phyloP scores from a whole-genome alignment of 2,329 filamentous ascomycete species.

The Bipolaris bicolor region DNA sequence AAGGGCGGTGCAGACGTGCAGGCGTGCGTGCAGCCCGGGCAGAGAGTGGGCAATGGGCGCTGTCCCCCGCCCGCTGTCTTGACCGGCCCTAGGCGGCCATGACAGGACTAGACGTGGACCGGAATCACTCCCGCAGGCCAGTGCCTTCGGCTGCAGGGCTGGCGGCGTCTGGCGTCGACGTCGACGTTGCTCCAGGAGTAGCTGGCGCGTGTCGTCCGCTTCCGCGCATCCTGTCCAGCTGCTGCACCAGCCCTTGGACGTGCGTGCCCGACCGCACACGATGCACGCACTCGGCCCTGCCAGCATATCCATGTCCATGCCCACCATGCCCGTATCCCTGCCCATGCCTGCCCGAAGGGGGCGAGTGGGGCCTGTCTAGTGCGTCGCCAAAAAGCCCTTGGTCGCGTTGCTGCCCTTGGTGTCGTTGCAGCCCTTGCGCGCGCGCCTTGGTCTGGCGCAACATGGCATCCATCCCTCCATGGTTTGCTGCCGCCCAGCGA shows the following conservation, averaged over 20 bases:
- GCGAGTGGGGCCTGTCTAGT: slow-evolving; percentile 21
- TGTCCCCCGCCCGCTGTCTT: slow-evolving; percentile 9
- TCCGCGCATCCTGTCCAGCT: slow-evolving; percentile 37
- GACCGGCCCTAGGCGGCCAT: slow-evolving; percentile 1
- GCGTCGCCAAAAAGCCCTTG: slow-evolving; percentile 30
- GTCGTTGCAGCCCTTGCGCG: background rate
- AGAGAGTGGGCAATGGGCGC: slow-evolving; percentile 1
- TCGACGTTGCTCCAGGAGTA: slow-evolving; percentile 14
- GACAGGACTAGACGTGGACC: slow-evolving; percentile 23
- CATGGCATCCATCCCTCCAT: slow-evolving; percentile 31
- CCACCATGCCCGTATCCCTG: no score
- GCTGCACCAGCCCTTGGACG: slow-evolving; percentile 15
- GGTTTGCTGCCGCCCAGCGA: slow-evolving; percentile 40
- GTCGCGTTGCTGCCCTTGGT: slow-evolving; percentile 19
- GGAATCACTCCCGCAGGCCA: slow-evolving; percentile 26
- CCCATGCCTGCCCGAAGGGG: background rate
- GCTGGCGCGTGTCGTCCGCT: slow-evolving; percentile 25
- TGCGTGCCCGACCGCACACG: background rate
- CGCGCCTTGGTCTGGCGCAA: slow-evolving; percentile 27
- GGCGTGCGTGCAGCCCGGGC: background rate
- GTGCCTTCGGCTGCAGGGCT: slow-evolving; percentile 24
- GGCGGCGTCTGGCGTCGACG: slow-evolving; percentile 14
- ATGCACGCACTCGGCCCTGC: background rate
- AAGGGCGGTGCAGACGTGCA: no score
- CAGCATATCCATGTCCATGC: background rate